phyloP scores from a whole-genome alignment of 106 monocot species.

The Ottelia alismoides region DNA sequence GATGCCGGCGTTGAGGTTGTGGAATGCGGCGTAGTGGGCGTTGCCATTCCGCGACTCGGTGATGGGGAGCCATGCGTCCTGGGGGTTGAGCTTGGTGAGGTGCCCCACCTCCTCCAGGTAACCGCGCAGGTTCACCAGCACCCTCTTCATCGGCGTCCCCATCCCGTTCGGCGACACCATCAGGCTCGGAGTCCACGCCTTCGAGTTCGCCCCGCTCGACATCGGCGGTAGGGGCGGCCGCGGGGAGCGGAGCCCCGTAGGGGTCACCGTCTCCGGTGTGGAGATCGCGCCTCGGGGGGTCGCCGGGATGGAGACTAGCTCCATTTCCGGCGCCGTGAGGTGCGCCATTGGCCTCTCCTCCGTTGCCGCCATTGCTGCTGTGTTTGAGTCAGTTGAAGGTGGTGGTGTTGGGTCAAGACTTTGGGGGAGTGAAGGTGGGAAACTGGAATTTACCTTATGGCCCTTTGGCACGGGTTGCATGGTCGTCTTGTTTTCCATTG shows the following conservation, averaged over 20 bases:
- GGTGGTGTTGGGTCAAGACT: too few relatives aligned
- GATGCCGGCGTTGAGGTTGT: constrained; percentile 83
- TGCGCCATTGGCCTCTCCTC: too few relatives aligned
- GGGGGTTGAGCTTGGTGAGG: constrained; percentile 89
- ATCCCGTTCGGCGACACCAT: constrained; percentile 44
- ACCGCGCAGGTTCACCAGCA: constrained; percentile 61
- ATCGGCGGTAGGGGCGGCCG: not conserved
- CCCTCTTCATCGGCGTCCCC: constrained; percentile 63
- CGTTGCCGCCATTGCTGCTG: too few relatives aligned
- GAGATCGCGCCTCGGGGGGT: constrained; percentile 46
- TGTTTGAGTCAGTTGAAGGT: too few relatives aligned
- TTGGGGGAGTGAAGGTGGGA: too few relatives aligned
- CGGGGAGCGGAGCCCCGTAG: constrained; percentile 23
- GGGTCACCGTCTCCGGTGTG: constrained; percentile 43
- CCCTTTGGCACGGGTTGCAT: too few relatives aligned
- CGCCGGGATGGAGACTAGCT: constrained; percentile 84
- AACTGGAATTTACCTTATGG: too few relatives aligned
- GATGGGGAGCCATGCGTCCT: constrained; percentile 95
- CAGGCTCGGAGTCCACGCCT: constrained; percentile 31
- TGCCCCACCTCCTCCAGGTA: constrained; percentile 96
- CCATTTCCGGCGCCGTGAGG: constrained; percentile 32
- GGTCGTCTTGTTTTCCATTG: too few relatives aligned
- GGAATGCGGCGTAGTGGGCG: constrained; percentile 91
- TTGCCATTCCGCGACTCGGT: constrained; percentile 90
- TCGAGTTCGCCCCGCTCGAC: constrained; percentile 15